Evolutionary conservation across 148 eudicot species (phyloP).

Genomic region (Silene conica): DNA sequence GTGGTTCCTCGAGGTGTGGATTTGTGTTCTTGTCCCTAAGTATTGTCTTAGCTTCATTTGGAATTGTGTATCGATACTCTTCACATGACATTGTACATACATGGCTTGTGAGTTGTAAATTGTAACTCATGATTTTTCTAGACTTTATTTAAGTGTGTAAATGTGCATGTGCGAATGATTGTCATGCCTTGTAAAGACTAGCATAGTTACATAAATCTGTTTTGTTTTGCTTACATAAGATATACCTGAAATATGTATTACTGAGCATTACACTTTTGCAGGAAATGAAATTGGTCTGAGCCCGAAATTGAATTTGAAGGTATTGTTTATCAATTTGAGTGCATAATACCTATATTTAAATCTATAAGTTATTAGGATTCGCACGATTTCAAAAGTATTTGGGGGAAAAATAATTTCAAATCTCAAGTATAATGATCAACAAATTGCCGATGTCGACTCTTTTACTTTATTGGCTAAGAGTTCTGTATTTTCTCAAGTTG

Average conservation of each 20-base stretch:
- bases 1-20: too few relatives aligned
- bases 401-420: background rate
- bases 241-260: too few relatives aligned
- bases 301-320: constrained; percentile 10
- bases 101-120: too few relatives aligned
- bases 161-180: too few relatives aligned
- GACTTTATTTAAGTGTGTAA: too few relatives aligned
- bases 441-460: background rate
- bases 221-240: background rate
- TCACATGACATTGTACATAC: too few relatives aligned
- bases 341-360: background rate
- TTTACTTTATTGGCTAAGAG: too few relatives aligned
- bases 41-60: too few relatives aligned
- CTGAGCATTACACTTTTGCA: background rate
- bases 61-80: too few relatives aligned
- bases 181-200: background rate
- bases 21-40: too few relatives aligned
- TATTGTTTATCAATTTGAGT: background rate
- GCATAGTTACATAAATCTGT: background rate
- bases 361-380: background rate
- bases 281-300: constrained; percentile 4
- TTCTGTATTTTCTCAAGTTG: too few relatives aligned
- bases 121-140: too few relatives aligned
- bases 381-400: background rate
- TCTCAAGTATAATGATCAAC: background rate